Conservation (phyloP, 1,139 yeast species). For the Suhomyces kunorum region DNA sequence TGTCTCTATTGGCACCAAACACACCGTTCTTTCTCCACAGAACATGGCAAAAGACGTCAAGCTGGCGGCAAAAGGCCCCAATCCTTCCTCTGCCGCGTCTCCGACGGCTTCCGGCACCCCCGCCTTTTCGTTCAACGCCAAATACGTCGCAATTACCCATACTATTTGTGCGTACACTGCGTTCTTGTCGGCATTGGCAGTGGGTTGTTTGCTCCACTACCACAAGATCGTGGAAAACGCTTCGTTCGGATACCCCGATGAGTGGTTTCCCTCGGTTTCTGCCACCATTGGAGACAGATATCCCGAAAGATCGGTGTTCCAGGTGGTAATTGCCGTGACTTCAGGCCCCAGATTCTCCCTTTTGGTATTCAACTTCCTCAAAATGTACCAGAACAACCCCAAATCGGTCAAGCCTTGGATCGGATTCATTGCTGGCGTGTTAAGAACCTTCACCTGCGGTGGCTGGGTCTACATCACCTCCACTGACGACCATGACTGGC, state of each 20-base stretch:
- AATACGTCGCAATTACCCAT: conserved; percentile 68
- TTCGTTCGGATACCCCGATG: conserved; percentile 88
- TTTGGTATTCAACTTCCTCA: conserved; percentile 58
- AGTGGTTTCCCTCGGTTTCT: conserved; percentile 97
- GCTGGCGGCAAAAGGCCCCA: not conserved
- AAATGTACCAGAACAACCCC: conserved; percentile 31
- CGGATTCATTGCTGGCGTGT: conserved; percentile 58
- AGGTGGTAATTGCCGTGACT: conserved; percentile 75
- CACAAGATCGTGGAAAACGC: conserved; percentile 86
- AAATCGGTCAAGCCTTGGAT: conserved; percentile 44
- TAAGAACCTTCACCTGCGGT: conserved; percentile 92
- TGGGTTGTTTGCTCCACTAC: conserved; percentile 76
- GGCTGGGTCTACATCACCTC: conserved; percentile 98
- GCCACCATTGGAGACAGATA: conserved; percentile 96
- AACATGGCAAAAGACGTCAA: conserved; percentile 1
- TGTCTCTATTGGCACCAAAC: no score
- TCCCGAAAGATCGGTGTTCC: conserved; percentile 93
- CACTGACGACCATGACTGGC: conserved; percentile 95
- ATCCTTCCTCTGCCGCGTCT: not conserved
- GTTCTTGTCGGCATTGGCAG: conserved; percentile 68
- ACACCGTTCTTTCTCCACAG: no score
- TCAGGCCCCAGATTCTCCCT: conserved; percentile 86
- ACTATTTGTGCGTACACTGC: conserved; percentile 70
- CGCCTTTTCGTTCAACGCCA: conserved; percentile 51
- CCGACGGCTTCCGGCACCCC: not conserved